phyloP scores from a whole-genome alignment of 306 rosid genomes.

The Prosopis cineraria region DNA sequence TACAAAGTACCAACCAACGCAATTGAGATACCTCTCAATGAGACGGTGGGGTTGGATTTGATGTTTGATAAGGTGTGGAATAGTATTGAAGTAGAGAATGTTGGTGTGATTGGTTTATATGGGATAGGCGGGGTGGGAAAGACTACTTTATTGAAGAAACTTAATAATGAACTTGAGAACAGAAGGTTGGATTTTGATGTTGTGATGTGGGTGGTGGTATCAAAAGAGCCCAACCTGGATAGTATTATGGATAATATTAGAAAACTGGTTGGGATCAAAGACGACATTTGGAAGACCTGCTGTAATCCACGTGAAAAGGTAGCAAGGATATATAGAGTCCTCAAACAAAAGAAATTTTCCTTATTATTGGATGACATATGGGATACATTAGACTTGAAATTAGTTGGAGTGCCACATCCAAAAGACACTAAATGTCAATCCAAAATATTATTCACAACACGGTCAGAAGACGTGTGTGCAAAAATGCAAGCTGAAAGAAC shows the following conservation, averaged over 20 bases:
- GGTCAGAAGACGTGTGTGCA: not conserved
- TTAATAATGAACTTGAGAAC: not conserved
- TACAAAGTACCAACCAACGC: not conserved
- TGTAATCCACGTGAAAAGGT: not conserved
- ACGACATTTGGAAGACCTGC: not conserved
- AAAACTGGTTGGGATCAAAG: not conserved
- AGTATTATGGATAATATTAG: not conserved
- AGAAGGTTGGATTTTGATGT: not conserved
- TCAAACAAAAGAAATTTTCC: not conserved
- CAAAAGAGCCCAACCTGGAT: not conserved
- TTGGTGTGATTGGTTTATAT: not conserved
- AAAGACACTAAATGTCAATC: not conserved
- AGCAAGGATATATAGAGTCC: not conserved
- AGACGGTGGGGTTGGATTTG: not conserved
- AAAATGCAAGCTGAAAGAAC: not conserved
- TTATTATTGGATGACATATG: not conserved
- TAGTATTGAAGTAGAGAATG: not conserved
- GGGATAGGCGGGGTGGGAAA: slow-evolving; percentile 8
- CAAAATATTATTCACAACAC: not conserved
- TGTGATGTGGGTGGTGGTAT: not conserved
- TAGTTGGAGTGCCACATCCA: not conserved
- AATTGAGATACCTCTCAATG: not conserved
- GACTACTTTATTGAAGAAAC: not conserved
- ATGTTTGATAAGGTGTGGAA: not conserved
- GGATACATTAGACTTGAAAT: not conserved